A percentile compares a stretch with the other conserved stretches of the same genome.
Conservation (phyloP, 805 yeast genomes). For the Metschnikowia lochheadii region DNA sequence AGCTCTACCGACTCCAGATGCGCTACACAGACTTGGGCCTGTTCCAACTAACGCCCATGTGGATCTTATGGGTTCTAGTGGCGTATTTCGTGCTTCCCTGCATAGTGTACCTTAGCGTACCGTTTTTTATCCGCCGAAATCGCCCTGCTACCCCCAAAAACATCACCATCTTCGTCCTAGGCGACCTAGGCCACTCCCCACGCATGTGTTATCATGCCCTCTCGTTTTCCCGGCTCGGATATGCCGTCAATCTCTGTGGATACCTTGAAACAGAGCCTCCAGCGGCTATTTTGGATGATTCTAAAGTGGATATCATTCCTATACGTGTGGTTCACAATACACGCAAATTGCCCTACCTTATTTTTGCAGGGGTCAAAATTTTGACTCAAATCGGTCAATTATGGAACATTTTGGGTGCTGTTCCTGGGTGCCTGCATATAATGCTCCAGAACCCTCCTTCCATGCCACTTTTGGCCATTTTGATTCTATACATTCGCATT, state of each 20-base stretch:
- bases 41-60: slow-evolving; percentile 13
- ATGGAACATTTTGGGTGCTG: slow-evolving; percentile 43
- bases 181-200: slow-evolving; percentile 94
- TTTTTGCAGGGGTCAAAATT: slow-evolving; percentile 60
- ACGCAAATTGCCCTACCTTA: slow-evolving; percentile 45
- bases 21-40: slow-evolving; percentile 5
- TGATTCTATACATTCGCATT: slow-evolving; percentile 48
- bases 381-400: slow-evolving; percentile 49
- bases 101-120: slow-evolving; percentile 38
- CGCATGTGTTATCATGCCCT: slow-evolving; percentile 88
- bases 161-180: slow-evolving; percentile 77
- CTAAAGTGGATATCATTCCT: slow-evolving; percentile 48
- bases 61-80: slow-evolving; percentile 43
- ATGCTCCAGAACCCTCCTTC: slow-evolving; percentile 92
- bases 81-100: slow-evolving; percentile 47
- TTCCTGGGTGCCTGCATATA: slow-evolving; percentile 63
- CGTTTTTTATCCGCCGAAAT: slow-evolving; percentile 27
- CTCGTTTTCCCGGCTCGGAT: slow-evolving; percentile 66
- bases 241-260: slow-evolving; percentile 80
- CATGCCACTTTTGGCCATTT: slow-evolving; percentile 71
- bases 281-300: slow-evolving; percentile 44
- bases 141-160: slow-evolving; percentile 37
- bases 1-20: not conserved
- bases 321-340: slow-evolving; percentile 40
- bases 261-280: slow-evolving; percentile 62